Base-by-base conservation (phyloP, 768 basidiomycete species). In the Trametes gibbosa region DNA sequence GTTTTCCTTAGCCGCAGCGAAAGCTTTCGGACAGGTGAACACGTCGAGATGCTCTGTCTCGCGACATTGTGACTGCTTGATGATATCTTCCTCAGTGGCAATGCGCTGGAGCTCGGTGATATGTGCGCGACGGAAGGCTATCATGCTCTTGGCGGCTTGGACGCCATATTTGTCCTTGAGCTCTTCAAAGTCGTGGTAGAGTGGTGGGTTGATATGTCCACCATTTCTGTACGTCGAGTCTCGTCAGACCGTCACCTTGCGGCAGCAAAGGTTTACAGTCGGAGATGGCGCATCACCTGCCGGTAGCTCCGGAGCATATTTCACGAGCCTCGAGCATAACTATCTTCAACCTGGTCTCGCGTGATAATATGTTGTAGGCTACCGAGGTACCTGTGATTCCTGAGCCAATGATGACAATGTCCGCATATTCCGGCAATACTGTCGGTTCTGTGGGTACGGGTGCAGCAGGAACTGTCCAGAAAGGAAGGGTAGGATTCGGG, bases 241-340 rank as follows among this genome's bases (percentile, higher is more conserved):
- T 7, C 2, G 13, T 23, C 4, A 24, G 19, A 10, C 50, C 62
- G 40, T 58, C 40, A 10, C 23, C 41, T 2, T 43, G 32, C 12
- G 13, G 19, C 13, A 35, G 25, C 21, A 13, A 23, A 41, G 0
- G 3, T 9, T 5, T 16, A 32, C 9, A 19, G 21, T n/a, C 5
- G 32, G 0, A 17, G 23, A 21, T 7, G 21, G 72, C 35, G 48
- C 13, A 40, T n/a, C 57, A 84, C 86, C 88, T 77, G 37, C 82
- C 89, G 0, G 88, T 89, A 7, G 89, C 89, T 0, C 89, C 89
- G 0, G 86, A 88, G 65, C 89, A 90, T 0, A 78, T 77, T 12
- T 89, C 88, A 53, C 93, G 74, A 3, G 92, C 93, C 64, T 96
- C 93, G 21, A 96, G 78, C 76, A 93, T 85, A 21, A 91, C 81